Conservation (phyloP, 148 eudicot species). For the Rhododendron mucronatum region DNA sequence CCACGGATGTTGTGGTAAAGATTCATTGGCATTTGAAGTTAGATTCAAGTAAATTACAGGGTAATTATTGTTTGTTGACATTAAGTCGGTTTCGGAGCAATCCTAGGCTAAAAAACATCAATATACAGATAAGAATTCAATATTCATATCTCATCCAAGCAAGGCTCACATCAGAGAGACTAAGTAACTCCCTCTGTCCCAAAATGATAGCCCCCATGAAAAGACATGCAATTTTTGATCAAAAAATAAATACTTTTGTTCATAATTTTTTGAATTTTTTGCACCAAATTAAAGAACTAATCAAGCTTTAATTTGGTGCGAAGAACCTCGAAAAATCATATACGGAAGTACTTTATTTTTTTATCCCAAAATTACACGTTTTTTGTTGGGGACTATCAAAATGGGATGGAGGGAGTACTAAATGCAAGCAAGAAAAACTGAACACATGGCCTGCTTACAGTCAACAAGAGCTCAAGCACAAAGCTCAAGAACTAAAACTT, state of each 20-base stretch:
- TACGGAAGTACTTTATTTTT: no score
- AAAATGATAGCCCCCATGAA: no score
- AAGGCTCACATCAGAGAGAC: not conserved
- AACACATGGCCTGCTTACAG: not conserved
- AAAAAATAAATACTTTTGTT: no score
- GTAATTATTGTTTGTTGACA: not conserved
- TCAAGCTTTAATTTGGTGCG: no score
- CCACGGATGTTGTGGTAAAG: not conserved
- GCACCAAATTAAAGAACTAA: no score
- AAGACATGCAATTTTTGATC: no score
- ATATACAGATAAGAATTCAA: not conserved
- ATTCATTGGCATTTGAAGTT: not conserved
- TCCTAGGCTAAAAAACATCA: not conserved
- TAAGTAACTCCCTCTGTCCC: not conserved
- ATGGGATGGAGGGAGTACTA: no score
- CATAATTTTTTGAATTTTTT: no score
- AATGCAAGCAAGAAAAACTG: not conserved
- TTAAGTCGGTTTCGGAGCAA: not conserved
- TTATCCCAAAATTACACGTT: no score
- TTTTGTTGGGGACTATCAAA: no score
- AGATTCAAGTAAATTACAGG: not conserved
- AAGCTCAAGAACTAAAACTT: not conserved
- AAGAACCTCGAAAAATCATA: no score
- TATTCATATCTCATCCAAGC: not conserved
- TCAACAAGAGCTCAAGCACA: not conserved